phyloP scores from a whole-genome alignment of 306 rosid species.

The Cucurbita pepo region DNA sequence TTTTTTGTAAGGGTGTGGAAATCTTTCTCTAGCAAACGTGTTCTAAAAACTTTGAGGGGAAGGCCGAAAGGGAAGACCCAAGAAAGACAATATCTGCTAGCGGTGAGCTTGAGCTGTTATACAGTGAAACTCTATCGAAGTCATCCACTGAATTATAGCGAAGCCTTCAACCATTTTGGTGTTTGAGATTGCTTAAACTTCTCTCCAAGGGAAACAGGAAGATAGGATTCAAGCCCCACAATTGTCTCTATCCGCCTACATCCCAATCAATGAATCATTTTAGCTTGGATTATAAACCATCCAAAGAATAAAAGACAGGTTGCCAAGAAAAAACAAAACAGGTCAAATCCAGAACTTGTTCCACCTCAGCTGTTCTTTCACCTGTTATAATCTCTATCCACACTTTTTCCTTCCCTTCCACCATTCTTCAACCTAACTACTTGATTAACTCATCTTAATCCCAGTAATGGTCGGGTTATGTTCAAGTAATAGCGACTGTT shows the following conservation, averaged over 20 bases:
- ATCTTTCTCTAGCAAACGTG: too few relatives aligned
- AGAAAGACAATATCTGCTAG: too few relatives aligned
- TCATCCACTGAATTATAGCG: neutral
- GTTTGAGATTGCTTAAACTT: neutral
- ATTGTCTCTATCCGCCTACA: neutral
- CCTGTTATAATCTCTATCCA: neutral
- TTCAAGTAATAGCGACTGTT: neutral
- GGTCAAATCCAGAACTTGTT: neutral
- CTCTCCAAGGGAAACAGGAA: neutral
- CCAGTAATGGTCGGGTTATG: neutral
- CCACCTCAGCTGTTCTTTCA: neutral
- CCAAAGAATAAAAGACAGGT: neutral
- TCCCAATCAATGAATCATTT: slow-evolving; percentile 1
- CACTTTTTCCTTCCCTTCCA: slow-evolving; percentile 3
- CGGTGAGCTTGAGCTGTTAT: too few relatives aligned
- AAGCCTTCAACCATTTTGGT: neutral
- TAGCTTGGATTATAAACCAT: slow-evolving; percentile 5
- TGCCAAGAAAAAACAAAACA: slow-evolving; percentile 1
- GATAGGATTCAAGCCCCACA: neutral
- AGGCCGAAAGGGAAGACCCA: too few relatives aligned
- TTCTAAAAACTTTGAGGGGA: too few relatives aligned
- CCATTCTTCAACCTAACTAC: slow-evolving; percentile 1
- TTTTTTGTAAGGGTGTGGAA: too few relatives aligned
- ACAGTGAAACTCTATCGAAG: neutral
- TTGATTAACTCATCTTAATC: neutral